Conservation (phyloP, 1,284 basidiomycete genomes). For the Heterobasidion occidentale region DNA sequence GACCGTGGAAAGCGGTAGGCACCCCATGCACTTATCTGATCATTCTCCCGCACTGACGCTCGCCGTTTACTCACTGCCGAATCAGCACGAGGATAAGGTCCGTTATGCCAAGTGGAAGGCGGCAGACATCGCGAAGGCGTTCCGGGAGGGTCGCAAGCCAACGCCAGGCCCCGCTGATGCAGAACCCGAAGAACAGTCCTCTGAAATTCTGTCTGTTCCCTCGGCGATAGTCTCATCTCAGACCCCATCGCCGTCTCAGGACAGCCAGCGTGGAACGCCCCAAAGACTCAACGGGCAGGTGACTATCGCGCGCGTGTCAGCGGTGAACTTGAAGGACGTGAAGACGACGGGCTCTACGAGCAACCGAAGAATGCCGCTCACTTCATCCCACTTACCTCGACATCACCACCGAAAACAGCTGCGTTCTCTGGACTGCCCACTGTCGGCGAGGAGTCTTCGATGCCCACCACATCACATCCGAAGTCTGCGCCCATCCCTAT, state of each 20-base stretch:
- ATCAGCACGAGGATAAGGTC: slow-evolving; percentile 69
- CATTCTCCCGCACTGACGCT: neutral
- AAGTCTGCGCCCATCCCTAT: slow-evolving; percentile 4
- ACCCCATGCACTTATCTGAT: neutral
- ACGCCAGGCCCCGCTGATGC: slow-evolving; percentile 52
- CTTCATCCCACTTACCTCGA: neutral
- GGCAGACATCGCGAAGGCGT: slow-evolving; percentile 80
- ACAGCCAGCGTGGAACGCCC: no score
- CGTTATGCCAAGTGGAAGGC: slow-evolving; percentile 93
- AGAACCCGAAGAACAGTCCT: slow-evolving; percentile 20
- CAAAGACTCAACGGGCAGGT: neutral
- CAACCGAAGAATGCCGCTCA: neutral
- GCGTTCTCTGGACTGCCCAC: slow-evolving; percentile 7
- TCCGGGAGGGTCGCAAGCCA: slow-evolving; percentile 79
- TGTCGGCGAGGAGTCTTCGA: slow-evolving; percentile 5
- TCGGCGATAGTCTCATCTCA: neutral
- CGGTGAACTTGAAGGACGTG: slow-evolving; percentile 16
- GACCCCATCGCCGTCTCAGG: neutral
- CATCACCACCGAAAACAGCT: neutral
- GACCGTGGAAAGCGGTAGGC: slow-evolving; percentile 11
- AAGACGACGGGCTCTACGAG: neutral
- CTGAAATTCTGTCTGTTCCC: neutral
- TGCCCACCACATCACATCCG: neutral
- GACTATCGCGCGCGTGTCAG: slow-evolving; percentile 13
- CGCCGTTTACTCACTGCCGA: neutral